These are phyloP conservation scores for Alternaria longipes DNA, from an alignment of 2,329 filamentous ascomycete species.

Conservation along the genomic window DNA sequence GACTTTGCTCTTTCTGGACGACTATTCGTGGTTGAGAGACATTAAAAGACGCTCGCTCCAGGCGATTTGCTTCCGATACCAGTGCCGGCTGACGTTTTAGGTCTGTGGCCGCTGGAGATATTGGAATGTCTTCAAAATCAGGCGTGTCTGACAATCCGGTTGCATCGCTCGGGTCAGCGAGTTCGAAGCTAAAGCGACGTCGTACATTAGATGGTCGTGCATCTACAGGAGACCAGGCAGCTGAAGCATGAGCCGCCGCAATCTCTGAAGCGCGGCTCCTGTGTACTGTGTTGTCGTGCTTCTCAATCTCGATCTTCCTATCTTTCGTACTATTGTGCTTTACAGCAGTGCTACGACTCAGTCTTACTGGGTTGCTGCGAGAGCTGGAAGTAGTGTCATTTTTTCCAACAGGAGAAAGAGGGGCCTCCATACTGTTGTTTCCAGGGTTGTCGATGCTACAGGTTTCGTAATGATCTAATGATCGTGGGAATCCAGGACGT, in stretches of 20 bases:
- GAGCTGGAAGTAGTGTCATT: no score
- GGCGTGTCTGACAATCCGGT: not conserved
- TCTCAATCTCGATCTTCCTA: not conserved
- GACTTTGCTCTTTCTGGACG: not conserved
- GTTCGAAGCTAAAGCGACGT: slow-evolving; percentile 11
- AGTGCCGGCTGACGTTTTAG: not conserved
- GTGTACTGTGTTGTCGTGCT: not conserved
- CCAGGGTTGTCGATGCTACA: not conserved
- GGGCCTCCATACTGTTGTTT: not conserved
- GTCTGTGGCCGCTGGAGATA: not conserved
- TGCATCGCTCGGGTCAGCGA: not conserved
- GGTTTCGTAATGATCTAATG: not conserved
- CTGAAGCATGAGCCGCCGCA: not conserved
- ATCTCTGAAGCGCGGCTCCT: not conserved
- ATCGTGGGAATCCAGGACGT: not conserved
- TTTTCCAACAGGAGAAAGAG: not conserved
- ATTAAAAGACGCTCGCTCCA: not conserved
- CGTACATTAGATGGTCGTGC: not conserved
- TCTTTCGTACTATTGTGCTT: not conserved
- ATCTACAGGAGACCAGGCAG: no score
- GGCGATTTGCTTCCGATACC: not conserved
- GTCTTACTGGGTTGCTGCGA: not conserved
- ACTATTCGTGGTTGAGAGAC: not conserved
- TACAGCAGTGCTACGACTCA: slow-evolving; percentile 1
- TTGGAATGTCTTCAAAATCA: not conserved